A percentile compares a stretch with the other conserved stretches of the same genome.
Evolutionary conservation across 2,329 filamentous ascomycete genomes (phyloP).

Genomic region (Akanthomyces uredinophilus): DNA sequence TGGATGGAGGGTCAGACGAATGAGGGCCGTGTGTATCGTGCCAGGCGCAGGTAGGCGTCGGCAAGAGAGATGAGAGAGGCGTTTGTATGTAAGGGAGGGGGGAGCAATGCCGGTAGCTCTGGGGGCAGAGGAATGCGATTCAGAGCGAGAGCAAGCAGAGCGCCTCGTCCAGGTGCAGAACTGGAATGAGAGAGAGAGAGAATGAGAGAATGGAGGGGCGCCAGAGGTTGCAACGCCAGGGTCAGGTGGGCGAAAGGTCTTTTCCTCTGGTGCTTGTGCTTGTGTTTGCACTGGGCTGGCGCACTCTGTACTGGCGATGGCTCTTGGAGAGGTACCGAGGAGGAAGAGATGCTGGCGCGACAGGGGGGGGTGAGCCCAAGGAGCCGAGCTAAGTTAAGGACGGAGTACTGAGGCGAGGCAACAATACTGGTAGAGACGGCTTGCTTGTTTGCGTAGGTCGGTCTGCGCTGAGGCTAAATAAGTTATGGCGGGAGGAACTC

Average conservation of each 20-base stretch:
- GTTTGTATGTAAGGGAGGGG: background rate
- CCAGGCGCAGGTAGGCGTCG: background rate
- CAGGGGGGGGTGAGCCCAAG: background rate
- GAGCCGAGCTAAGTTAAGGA: background rate
- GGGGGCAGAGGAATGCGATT: constrained; percentile 3
- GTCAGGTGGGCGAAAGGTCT: background rate
- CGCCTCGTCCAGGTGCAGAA: background rate
- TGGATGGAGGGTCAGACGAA: background rate
- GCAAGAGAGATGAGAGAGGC: constrained; percentile 5
- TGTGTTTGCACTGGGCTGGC: background rate
- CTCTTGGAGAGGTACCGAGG: background rate
- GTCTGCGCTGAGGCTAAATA: background rate
- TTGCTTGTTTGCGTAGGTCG: background rate
- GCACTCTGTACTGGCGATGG: background rate
- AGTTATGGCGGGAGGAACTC: background rate
- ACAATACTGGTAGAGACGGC: background rate
- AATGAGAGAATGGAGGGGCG: constrained; percentile 1
- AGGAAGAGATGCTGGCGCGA: background rate
- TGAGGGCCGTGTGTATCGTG: background rate
- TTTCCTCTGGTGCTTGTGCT: background rate
- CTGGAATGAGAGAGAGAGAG: background rate
- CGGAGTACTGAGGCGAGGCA: background rate
- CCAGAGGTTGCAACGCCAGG: background rate
- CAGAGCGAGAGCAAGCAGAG: background rate
- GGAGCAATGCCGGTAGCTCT: background rate